Percentiles rank a stretch among this genome's conserved stretches.
Conservation (phyloP, 163 green algal genomes). For the Coccomyxa subellipsoidea region DNA sequence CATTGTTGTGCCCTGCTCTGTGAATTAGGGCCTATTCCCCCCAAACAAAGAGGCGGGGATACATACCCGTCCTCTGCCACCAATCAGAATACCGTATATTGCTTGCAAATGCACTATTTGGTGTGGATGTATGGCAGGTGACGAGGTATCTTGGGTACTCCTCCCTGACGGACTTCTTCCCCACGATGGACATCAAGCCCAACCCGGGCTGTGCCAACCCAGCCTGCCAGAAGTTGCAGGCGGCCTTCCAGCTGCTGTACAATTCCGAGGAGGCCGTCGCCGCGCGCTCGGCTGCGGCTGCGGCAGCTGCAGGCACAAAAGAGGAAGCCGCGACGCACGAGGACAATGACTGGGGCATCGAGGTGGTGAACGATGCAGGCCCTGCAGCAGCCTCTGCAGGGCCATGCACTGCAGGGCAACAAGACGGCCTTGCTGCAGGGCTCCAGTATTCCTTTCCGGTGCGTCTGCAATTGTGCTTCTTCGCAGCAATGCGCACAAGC, state of each 20-base stretch:
- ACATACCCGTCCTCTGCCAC: no score
- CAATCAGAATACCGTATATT: background rate
- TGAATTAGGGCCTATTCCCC: no score
- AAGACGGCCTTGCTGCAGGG: slow-evolving; percentile 43
- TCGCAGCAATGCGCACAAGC: background rate
- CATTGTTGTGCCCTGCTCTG: no score
- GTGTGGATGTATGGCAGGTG: slow-evolving; percentile 28
- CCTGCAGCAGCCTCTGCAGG: background rate
- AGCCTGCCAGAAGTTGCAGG: slow-evolving; percentile 62
- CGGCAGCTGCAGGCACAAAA: slow-evolving; percentile 30
- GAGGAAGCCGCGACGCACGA: slow-evolving; percentile 59
- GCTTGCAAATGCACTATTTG: no score
- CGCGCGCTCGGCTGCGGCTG: slow-evolving; percentile 14
- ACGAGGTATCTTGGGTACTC: slow-evolving; percentile 88
- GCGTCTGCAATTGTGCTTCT: background rate
- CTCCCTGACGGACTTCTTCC: slow-evolving; percentile 93
- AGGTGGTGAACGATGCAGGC: slow-evolving; percentile 46
- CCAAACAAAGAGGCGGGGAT: no score
- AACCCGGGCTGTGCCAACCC: slow-evolving; percentile 78
- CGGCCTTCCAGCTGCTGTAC: slow-evolving; percentile 19
- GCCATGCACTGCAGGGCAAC: background rate
- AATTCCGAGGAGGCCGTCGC: slow-evolving; percentile 4
- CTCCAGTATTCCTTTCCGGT: slow-evolving; percentile 58
- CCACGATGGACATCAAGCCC: slow-evolving; percentile 87
- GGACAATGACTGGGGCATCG: slow-evolving; percentile 87